Conservation (phyloP, 352 stramenopile genomes). For the Pythium volutum region DNA sequence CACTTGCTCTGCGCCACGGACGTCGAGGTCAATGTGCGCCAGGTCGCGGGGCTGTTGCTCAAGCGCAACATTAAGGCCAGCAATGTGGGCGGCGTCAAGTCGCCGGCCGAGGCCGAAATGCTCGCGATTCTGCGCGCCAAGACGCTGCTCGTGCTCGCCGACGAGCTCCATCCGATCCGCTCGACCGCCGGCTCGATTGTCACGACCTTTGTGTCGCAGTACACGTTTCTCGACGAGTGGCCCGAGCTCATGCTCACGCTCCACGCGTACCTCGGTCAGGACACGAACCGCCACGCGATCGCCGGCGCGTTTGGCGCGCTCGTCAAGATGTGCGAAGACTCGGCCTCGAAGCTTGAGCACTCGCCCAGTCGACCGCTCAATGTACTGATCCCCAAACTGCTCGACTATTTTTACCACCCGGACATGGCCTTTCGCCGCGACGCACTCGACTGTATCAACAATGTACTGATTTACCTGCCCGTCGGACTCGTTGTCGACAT, state of each 20-base stretch:
- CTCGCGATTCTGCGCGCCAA: slow-evolving; percentile 77
- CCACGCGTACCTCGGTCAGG: slow-evolving; percentile 51
- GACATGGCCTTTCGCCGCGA: slow-evolving; percentile 73
- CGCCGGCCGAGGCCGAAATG: slow-evolving; percentile 62
- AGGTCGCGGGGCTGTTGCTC: slow-evolving; percentile 77
- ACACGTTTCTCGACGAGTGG: slow-evolving; percentile 87
- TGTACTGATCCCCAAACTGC: slow-evolving; percentile 82
- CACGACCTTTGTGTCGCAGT: slow-evolving; percentile 86
- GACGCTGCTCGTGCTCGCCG: slow-evolving; percentile 64
- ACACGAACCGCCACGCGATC: slow-evolving; percentile 58
- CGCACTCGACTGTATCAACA: slow-evolving; percentile 88
- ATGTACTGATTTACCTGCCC: slow-evolving; percentile 87
- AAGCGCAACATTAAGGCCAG: slow-evolving; percentile 87
- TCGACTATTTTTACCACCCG: slow-evolving; percentile 88
- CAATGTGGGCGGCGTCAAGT: slow-evolving; percentile 50
- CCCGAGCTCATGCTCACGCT: slow-evolving; percentile 84
- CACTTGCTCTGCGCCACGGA: slow-evolving; percentile 73
- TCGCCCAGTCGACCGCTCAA: slow-evolving; percentile 85
- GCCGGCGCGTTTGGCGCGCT: slow-evolving; percentile 84
- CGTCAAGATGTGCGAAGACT: slow-evolving; percentile 90
- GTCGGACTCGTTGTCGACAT: slow-evolving; percentile 88
- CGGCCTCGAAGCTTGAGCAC: slow-evolving; percentile 86
- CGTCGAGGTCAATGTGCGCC: slow-evolving; percentile 58
- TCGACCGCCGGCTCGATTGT: slow-evolving; percentile 73
- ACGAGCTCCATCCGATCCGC: slow-evolving; percentile 66